Base-by-base conservation (phyloP, 2,329 filamentous ascomycete species). In the Cladosporium sp. region DNA sequence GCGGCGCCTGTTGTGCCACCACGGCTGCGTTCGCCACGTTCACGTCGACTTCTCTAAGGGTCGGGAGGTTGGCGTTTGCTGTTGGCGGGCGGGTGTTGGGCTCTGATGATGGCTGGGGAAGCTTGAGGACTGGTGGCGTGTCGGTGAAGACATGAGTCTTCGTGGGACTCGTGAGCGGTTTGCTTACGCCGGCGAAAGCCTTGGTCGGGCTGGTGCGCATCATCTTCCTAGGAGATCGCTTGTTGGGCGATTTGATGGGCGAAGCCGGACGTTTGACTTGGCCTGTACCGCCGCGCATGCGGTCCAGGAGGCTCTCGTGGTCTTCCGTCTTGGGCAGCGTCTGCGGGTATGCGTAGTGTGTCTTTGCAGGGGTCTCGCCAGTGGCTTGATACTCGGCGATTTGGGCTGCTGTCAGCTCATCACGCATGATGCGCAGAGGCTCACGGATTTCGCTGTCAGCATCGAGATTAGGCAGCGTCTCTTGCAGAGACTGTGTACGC, bases 331-430 rank as follows among this genome's bases (percentile, higher is more conserved):
- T 83, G 3, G 93, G 93, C 1, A 99, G 76, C 2, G 79, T 75
- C 1, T 80, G 86, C 0, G 89, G 88, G 63, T 89, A 96, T n/a
- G 82, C 77, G 69, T 97, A 99, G 47, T 83, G 77, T 24, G 78
- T 74, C 70, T 91, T 93, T 63, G 87, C 82, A 0, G 93, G 93
- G 1, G 93, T 97, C 41, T 86, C 78, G 45, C 93, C 92, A 0
- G 93, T 97, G 0, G 88, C 81, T 32, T 82, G 75, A 67, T 97
- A 97, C 65, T 96, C 90, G 47, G 83, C 78, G 47, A 97, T 76
- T 4, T 75, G 69, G 1, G 84, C 83, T 41, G 70, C 72, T 13
- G 78, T 72, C 41, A 96, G 81, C n/a, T 82, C 79, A 15, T 83
- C 76, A 7, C 89, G 83, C 20, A 99, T 80, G 41, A 83, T 78